Evolutionary conservation across 441 rosid species (phyloP).

Genomic region (Hypseocharis bilobata): DNA sequence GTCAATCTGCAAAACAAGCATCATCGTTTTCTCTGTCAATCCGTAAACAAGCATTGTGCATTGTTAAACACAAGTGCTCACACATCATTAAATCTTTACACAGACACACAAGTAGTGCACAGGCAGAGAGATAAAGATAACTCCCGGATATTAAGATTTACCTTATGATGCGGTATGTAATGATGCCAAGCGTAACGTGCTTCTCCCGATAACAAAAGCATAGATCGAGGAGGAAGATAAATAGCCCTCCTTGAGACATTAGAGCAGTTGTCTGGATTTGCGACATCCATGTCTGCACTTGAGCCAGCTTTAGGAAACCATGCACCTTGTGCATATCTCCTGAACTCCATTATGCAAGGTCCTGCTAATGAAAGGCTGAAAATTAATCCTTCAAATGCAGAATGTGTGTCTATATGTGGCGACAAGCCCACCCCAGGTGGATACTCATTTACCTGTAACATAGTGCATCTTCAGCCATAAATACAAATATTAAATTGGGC

Average conservation of each 20-base stretch:
- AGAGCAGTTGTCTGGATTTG: constrained; percentile 28
- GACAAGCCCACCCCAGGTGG: constrained; percentile 89
- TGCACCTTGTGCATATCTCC: constrained; percentile 52
- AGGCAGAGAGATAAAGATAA: not conserved
- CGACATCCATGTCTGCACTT: constrained; percentile 26
- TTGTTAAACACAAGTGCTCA: no score
- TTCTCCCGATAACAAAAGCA: constrained; percentile 77
- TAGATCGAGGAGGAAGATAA: constrained; percentile 81
- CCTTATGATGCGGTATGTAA: constrained; percentile 97
- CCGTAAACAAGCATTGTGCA: no score
- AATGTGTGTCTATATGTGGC: constrained; percentile 94
- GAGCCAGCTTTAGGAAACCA: constrained; percentile 34
- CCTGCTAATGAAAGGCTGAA: constrained; percentile 94
- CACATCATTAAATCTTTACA: no score
- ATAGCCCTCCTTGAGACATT: constrained; percentile 50
- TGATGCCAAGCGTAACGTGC: constrained; percentile 95
- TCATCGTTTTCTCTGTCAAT: no score
- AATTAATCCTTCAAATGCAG: constrained; percentile 81
- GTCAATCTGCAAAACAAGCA: constrained; percentile 52
- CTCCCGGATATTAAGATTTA: constrained; percentile 14
- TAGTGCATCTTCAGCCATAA: constrained; percentile 23
- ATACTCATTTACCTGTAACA: constrained; percentile 75
- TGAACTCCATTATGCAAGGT: constrained; percentile 92
- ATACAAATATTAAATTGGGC: constrained; percentile 8
- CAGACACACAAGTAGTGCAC: not conserved